Conservation (phyloP, 768 basidiomycete genomes). For the Austroboletus eburneus region DNA sequence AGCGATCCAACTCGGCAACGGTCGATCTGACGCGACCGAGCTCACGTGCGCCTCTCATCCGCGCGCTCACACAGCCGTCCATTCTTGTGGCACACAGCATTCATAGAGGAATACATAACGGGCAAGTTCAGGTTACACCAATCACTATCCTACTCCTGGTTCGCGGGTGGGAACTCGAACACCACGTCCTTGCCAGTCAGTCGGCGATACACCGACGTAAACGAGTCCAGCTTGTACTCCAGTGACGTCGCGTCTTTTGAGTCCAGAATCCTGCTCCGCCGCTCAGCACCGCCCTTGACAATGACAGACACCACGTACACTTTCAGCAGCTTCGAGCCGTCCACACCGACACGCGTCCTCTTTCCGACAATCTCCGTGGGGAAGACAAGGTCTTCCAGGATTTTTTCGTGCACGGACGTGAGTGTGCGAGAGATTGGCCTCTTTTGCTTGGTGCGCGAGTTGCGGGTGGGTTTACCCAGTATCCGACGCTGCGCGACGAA, state of each 20-base stretch:
- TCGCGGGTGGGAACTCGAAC: constrained; percentile 83
- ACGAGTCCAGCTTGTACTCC: constrained; percentile 99
- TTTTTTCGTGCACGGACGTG: constrained; percentile 96
- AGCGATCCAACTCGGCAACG: constrained; percentile 27
- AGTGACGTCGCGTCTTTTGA: constrained; percentile 95
- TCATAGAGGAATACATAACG: constrained; percentile 25
- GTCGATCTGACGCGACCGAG: constrained; percentile 29
- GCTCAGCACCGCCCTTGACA: constrained; percentile 15
- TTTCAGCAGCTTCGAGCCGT: constrained; percentile 94
- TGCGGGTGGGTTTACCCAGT: constrained; percentile 95
- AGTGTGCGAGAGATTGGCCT: constrained; percentile 95
- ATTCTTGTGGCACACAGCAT: constrained; percentile 20
- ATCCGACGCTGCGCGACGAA: constrained; percentile 98
- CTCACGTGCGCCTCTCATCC: constrained; percentile 35
- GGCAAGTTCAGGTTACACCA: constrained; percentile 35
- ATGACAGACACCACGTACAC: constrained; percentile 63
- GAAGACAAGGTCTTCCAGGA: constrained; percentile 98
- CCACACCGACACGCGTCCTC: constrained; percentile 89
- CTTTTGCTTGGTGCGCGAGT: constrained; percentile 91
- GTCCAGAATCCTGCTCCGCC: constrained; percentile 77
- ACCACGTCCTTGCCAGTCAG: constrained; percentile 96
- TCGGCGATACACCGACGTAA: constrained; percentile 93
- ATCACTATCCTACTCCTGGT: constrained; percentile 55
- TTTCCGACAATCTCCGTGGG: constrained; percentile 99
- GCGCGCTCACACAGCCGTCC: constrained; percentile 5